These are phyloP conservation scores for Sugiyamaella neomexicana DNA, from an alignment of 1,139 yeast genomes.

Conservation along the genomic window DNA sequence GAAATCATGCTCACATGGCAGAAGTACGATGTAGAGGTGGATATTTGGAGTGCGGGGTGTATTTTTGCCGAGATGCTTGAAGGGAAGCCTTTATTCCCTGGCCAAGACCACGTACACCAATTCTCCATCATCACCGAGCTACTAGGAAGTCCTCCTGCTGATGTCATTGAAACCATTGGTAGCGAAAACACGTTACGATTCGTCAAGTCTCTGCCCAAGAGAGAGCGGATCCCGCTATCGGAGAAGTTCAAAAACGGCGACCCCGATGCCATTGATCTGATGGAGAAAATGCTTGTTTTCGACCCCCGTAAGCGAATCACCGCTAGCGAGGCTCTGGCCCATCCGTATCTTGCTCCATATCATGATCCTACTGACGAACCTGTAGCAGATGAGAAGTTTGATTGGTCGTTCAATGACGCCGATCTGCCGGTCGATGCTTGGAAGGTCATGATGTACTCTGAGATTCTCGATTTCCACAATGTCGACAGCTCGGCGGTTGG, in stretches of 20 bases:
- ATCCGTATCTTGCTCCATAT: constrained; percentile 93
- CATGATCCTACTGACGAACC: constrained; percentile 99
- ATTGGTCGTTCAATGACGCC: constrained; percentile 98
- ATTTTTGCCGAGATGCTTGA: constrained; percentile 98
- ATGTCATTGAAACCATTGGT: constrained; percentile 93
- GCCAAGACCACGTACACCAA: constrained; percentile 98
- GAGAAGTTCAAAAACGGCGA: constrained; percentile 85
- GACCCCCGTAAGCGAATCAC: constrained; percentile 93
- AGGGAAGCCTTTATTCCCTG: constrained; percentile 98
- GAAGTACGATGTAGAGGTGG: constrained; percentile 97
- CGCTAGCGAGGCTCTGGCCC: constrained; percentile 86
- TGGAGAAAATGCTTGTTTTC: constrained; percentile 87
- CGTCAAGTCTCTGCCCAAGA: constrained; percentile 88
- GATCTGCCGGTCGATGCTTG: constrained; percentile 97
- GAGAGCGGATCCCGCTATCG: constrained; percentile 86
- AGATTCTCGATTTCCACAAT: constrained; percentile 92
- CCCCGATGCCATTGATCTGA: constrained; percentile 83
- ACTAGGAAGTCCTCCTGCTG: constrained; percentile 94
- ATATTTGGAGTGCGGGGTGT: constrained; percentile 99
- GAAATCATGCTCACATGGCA: constrained; percentile 99
- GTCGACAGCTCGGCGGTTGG: constrained; percentile 45
- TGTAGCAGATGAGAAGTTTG: constrained; percentile 85
- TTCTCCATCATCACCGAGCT: constrained; percentile 94
- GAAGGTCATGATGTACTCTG: constrained; percentile 99
- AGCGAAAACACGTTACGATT: constrained; percentile 92